phyloP scores from a whole-genome alignment of 371 early-diverging fungal genomes.

The Pancytospora epiphaga region DNA sequence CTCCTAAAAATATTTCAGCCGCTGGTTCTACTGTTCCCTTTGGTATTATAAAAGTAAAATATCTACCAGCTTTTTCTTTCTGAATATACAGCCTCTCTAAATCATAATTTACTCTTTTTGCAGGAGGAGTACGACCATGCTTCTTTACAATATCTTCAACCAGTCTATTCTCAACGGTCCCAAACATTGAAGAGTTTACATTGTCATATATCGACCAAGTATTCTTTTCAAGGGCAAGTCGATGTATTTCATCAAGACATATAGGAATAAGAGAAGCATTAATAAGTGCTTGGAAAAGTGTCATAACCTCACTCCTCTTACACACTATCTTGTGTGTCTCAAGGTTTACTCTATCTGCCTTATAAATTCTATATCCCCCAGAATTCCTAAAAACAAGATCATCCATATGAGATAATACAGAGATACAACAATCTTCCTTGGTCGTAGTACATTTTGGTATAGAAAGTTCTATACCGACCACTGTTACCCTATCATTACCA shows the following conservation, averaged over 20 bases:
- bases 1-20: conserved; percentile 27
- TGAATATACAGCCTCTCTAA: conserved; percentile 8
- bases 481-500: not conserved
- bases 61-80: not conserved
- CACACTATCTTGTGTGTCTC: conserved; percentile 30
- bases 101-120: conserved; percentile 35
- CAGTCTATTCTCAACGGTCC: conserved; percentile 19
- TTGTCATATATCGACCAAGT: conserved; percentile 46
- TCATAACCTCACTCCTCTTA: conserved; percentile 21
- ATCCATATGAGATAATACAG: not conserved
- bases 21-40: conserved; percentile 34
- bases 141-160: conserved; percentile 27
- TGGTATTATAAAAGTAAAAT: conserved; percentile 34
- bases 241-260: conserved; percentile 46
- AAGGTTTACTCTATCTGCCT: not conserved
- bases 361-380: not conserved
- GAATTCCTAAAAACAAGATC: conserved; percentile 3
- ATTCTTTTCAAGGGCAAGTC: conserved; percentile 48
- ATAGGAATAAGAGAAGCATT: conserved; percentile 43
- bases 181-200: conserved; percentile 16
- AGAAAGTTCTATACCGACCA: not conserved
- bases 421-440: conserved; percentile 1
- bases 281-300: conserved; percentile 18
- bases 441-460: not conserved
- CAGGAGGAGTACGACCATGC: conserved; percentile 40